phyloP scores from a whole-genome alignment of 768 basidiomycete genomes.

The Mycena venus region DNA sequence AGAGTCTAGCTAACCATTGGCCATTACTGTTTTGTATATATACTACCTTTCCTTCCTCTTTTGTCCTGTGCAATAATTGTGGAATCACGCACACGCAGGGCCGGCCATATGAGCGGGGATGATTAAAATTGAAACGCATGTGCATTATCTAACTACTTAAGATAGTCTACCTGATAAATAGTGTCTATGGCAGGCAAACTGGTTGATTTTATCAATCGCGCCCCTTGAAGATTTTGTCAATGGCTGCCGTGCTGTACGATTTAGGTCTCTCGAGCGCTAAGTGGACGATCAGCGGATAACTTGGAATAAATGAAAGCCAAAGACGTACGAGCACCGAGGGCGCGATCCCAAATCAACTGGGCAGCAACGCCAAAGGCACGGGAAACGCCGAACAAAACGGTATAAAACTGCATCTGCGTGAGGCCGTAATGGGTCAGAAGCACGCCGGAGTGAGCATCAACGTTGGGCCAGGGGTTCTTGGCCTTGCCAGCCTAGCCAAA shows the following conservation, averaged over 20 bases:
- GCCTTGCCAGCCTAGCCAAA: slow-evolving; percentile 82
- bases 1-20: neutral
- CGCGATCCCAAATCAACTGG: slow-evolving; percentile 94
- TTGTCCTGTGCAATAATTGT: no score
- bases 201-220: slow-evolving; percentile 54
- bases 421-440: slow-evolving; percentile 90
- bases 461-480: slow-evolving; percentile 97
- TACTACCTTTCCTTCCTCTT: no score
- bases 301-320: neutral
- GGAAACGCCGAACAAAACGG: slow-evolving; percentile 97
- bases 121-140: neutral
- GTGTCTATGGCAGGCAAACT: slow-evolving; percentile 28
- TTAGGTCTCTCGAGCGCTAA: slow-evolving; percentile 91
- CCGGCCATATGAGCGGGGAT: neutral
- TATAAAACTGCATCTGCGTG: slow-evolving; percentile 95
- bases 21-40: no score
- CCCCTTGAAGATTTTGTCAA: slow-evolving; percentile 82
- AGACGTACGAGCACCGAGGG: slow-evolving; percentile 87
- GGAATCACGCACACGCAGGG: no score
- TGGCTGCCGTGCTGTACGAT: slow-evolving; percentile 87
- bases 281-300: neutral
- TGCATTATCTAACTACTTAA: slow-evolving; percentile 24
- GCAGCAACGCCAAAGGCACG: slow-evolving; percentile 92
- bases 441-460: slow-evolving; percentile 96
- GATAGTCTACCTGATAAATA: slow-evolving; percentile 33